These are phyloP conservation scores for Zangia roseola DNA, from an alignment of 768 basidiomycete genomes.

Conservation along the genomic window DNA sequence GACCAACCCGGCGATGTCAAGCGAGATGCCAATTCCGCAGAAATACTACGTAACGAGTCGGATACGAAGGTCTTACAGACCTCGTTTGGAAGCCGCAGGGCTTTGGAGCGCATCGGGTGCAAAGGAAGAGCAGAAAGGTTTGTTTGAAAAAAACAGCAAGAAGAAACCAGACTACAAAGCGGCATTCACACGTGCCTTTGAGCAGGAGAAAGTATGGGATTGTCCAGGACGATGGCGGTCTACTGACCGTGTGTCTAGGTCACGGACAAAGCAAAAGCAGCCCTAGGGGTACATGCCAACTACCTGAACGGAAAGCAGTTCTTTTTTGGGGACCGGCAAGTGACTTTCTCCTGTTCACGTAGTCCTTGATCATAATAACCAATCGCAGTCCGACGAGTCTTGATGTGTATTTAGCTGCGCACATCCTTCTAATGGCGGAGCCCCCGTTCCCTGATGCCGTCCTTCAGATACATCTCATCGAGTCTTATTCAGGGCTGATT, in stretches of 20 bases:
- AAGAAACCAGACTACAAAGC: conserved; percentile 35
- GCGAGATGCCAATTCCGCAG: conserved; percentile 63
- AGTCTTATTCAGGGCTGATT: conserved; percentile 56
- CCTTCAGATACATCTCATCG: conserved; percentile 51
- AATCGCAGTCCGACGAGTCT: conserved; percentile 54
- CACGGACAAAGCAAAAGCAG: conserved; percentile 53
- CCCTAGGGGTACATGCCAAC: conserved; percentile 57
- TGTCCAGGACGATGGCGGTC: background rate
- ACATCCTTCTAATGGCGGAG: conserved; percentile 57
- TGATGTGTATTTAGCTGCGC: conserved; percentile 67
- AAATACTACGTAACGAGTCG: conserved; percentile 71
- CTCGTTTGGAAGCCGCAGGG: conserved; percentile 60
- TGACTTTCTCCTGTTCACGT: background rate
- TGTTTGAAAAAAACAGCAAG: conserved; percentile 35
- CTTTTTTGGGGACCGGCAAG: conserved; percentile 51
- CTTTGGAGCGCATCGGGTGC: conserved; percentile 52
- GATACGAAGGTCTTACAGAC: conserved; percentile 53
- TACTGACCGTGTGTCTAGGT: conserved; percentile 41
- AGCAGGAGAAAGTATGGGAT: conserved; percentile 52
- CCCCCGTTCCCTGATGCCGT: conserved; percentile 63
- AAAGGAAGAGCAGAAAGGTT: conserved; percentile 39
- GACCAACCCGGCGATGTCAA: conserved; percentile 53
- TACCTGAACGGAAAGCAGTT: conserved; percentile 51
- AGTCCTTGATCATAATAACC: background rate
- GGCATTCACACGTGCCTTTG: conserved; percentile 55